Base-by-base conservation (phyloP, 768 basidiomycete species). In the Suillus clintonianus region DNA sequence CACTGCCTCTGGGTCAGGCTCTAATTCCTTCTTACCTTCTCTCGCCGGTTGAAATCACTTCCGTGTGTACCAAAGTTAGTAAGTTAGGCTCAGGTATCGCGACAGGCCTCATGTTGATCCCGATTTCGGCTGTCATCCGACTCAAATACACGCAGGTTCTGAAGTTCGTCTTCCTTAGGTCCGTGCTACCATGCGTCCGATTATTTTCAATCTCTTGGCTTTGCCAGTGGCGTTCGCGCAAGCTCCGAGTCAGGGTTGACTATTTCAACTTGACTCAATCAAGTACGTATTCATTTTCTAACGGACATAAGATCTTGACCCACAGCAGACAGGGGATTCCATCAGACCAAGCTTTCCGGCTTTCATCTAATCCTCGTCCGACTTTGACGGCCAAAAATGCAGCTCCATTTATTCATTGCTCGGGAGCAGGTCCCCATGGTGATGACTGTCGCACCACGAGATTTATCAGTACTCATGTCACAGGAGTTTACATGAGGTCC, bases 241-340 rank as follows among this genome's bases (percentile, higher is more conserved):
- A 84, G 81, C 54, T 83, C n/a, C n/a, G n/a, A n/a, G n/a, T n/a
- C 83, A 17, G 81, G 74, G 8, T 65, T 85, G 30, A 71, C 77
- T 85, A 71, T 88, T 83, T 7, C 86, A 89, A 65, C 70, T 87
- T 15, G 80, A 84, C 62, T 79, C 86, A 0, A 75, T 83, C 34
- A 27, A 27, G 4, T 27, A 27, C 27, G 27, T 27, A 27, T 27
- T 27, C 4, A 27, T 4, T 27, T 27, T 27, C 27, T 27, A 27
- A 27, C 27, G 27, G 27, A 2, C 4, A 27, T 27, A 27, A 27
- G n/a, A n/a, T n/a, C n/a, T n/a, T n/a, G n/a, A 2, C 27, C 27
- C 27, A 27, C 27, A 27, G 27, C 27, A 27, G 27, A 27, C 27
- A 27, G 27, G 27, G 27, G 27, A 27, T 27, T 27, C 27, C 27